Base-by-base conservation (phyloP, 306 rosid genomes). In the Pyrus betulifolia region DNA sequence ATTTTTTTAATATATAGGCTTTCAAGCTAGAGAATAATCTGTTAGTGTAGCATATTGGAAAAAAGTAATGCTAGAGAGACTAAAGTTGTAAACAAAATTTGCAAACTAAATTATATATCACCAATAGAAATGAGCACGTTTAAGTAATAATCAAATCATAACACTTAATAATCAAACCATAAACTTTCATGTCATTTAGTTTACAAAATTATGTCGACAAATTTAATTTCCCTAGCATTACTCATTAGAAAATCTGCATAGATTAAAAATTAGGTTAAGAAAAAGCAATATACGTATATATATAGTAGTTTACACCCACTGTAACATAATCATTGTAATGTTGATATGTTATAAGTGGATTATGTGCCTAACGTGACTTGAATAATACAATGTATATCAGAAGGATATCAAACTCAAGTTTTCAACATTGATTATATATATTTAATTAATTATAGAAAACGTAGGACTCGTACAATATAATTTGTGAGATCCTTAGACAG, bases 361-460 rank as follows among this genome's bases (percentile, higher is more conserved):
- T 87, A 85, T 82, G 84, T 87, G 91, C 83, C 70, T 82, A 86
- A 89, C 84, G 88, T 86, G 96, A 81, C 80, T 69, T 69, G 67
- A 84, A 89, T 82, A 76, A 87, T 90, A 77, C 84, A 71, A 49
- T 80, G 78, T 83, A 81, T 82, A 46, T 70, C 65, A 42, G 51
- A 46, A 60, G 72, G 80, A 35, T 85, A 77, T 80, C 74, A 38
- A 35, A 44, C 73, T 78, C 27, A 30, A 23, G 64, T 58, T 58
- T 23, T 21, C 23, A 69, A 69, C 62, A 17, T 35, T 28, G 28
- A 49, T 49, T 27, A 49, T 40, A 8, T 18, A 70, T 61, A 61
- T 67, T 60, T 60, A 61, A 63, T 66, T 38, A 15, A 44, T 70
- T 70, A 59, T 42, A 45, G 35, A 69, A 19, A 45, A 22, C 35